phyloP scores from a whole-genome alignment of 768 basidiomycete species.

The Pluteus cervinus region DNA sequence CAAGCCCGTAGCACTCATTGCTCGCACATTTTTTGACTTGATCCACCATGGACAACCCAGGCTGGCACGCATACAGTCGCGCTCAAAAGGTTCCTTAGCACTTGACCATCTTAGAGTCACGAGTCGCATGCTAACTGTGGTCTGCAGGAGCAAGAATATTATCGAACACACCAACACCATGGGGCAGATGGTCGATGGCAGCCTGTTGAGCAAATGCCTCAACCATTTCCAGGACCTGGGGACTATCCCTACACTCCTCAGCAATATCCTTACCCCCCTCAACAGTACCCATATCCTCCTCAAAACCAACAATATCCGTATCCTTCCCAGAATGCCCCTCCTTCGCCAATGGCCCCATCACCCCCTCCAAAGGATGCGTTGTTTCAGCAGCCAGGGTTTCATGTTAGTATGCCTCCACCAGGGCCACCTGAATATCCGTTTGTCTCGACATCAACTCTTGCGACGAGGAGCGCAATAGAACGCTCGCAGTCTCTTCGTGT shows the following conservation, averaged over 20 bases:
- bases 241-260: background rate
- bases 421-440: too few relatives aligned
- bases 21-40: background rate
- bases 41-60: constrained; percentile 61
- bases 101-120: too few relatives aligned
- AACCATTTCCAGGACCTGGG: constrained; percentile 33
- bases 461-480: constrained; percentile 55
- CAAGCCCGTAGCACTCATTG: background rate
- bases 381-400: constrained; percentile 14
- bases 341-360: too few relatives aligned
- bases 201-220: constrained; percentile 47
- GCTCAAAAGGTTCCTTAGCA: constrained; percentile 45
- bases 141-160: constrained; percentile 26
- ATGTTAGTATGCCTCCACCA: constrained; percentile 6
- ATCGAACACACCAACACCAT: constrained; percentile 18
- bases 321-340: too few relatives aligned
- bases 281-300: too few relatives aligned
- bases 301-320: too few relatives aligned
- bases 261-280: background rate
- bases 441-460: constrained; percentile 25
- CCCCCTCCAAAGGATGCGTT: constrained; percentile 43
- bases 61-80: constrained; percentile 67
- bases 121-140: too few relatives aligned
- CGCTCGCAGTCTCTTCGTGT: constrained; percentile 53
- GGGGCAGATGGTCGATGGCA: constrained; percentile 40